Base-by-base conservation (phyloP, 441 rosid species). In the Gossypium trilobum region DNA sequence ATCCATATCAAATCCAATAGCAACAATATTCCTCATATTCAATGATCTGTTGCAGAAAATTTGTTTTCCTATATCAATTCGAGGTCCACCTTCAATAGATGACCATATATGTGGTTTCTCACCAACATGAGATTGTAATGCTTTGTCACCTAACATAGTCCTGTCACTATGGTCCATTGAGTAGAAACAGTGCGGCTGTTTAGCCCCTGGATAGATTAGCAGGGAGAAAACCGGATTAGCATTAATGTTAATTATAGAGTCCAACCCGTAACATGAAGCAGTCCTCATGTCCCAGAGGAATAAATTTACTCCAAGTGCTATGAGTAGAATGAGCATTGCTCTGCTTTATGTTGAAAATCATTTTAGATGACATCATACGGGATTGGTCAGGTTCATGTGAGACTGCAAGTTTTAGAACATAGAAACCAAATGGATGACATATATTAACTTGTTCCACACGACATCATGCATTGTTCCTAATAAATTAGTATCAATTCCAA, bases 1-100 rank as follows among this genome's bases (percentile, higher is more conserved):
- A 80, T 95, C 99, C 99, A 95, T 95, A 81, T 95, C 98, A 82
- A 95, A 92, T 51, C 99, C 99, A 61, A 95, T 91, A 2, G 99
- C 97, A 31, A 91, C 83, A n/a, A 91, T 89, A 77, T 82, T 95
- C 82, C 79, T 95, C 99, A 92, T 95, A 80, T 95, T 92, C 80
- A 95, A 78, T 66, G 98, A 87, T 79, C 98, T 85, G 75, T 92
- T 95, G 88, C 99, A 95, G 77, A 95, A 95, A 57, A 95, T 95
- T 79, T 87, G 95, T 48, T 87, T 92, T 71, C 89, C 87, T 5
- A 87, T 76, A 46, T 85, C 88, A 73, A 88, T 85, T 57, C 81
- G 81, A 74, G 75, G 56, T 52, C 86, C 91, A 59, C 89, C 96
- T 77, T 79, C 90, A 0, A 88, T 90, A 19, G 98, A 85, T 6